A percentile compares a stretch with the other conserved stretches of the same genome.
These are phyloP conservation scores for Psidium friedrichsthalianum DNA, from an alignment of 345 rosid species.

Conservation along the genomic window DNA sequence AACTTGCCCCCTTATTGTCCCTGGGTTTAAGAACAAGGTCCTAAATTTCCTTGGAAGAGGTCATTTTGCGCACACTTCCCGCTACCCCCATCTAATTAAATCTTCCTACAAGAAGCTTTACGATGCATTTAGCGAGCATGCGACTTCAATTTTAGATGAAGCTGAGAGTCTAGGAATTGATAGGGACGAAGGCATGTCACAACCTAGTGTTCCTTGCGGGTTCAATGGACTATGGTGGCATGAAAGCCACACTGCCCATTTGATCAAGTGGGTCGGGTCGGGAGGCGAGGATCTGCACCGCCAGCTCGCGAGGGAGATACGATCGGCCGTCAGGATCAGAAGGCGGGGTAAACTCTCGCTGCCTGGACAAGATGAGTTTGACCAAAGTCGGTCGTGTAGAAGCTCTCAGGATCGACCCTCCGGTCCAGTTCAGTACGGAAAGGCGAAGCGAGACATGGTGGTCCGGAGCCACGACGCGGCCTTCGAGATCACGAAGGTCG, in stretches of 20 bases:
- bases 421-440: conserved; percentile 34
- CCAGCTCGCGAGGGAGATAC: conserved; percentile 23
- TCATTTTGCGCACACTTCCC: conserved; percentile 17
- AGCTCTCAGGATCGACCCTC: conserved; percentile 28
- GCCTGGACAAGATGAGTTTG: conserved; percentile 28
- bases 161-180: conserved; percentile 19
- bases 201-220: conserved; percentile 25
- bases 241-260: conserved; percentile 14
- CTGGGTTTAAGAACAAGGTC: not conserved
- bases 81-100: conserved; percentile 14
- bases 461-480: conserved; percentile 32
- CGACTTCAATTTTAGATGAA: conserved; percentile 9
- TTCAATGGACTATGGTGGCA: conserved; percentile 34
- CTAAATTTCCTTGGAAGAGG: conserved; percentile 9
- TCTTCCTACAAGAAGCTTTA: conserved; percentile 20
- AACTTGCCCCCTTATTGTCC: conserved; percentile 14
- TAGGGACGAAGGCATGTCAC: conserved; percentile 38
- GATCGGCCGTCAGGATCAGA: conserved; percentile 8
- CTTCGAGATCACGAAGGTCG: conserved; percentile 33
- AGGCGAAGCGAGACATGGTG: conserved; percentile 27
- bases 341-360: conserved; percentile 15
- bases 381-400: conserved; percentile 45
- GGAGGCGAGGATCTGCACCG: conserved; percentile 25
- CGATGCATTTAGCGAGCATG: conserved; percentile 6
- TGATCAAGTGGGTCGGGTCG: conserved; percentile 33